Percentiles rank a stretch among this genome's conserved stretches.
Conservation (phyloP, 2,329 filamentous ascomycete species). For the Fusarium nygamai region DNA sequence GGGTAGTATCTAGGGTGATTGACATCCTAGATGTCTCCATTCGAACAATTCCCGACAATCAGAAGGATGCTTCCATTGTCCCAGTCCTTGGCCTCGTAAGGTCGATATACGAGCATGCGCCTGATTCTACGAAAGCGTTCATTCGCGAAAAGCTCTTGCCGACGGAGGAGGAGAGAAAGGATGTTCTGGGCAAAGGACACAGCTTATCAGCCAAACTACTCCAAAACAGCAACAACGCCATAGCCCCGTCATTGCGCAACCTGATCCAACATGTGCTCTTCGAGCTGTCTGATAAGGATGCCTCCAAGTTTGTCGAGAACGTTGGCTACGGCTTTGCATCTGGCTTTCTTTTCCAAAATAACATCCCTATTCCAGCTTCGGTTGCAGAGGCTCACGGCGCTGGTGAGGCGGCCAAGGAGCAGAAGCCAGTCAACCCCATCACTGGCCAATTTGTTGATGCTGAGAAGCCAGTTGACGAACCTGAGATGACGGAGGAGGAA, state of each 20-base stretch:
- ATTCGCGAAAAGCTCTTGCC: conserved; percentile 79
- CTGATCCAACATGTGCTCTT: conserved; percentile 84
- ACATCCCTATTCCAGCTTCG: conserved; percentile 78
- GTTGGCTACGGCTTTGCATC: conserved; percentile 95
- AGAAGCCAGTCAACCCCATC: conserved; percentile 76
- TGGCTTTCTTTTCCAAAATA: conserved; percentile 86
- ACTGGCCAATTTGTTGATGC: conserved; percentile 83
- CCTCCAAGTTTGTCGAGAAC: conserved; percentile 84
- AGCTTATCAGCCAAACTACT: conserved; percentile 82
- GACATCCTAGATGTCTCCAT: conserved; percentile 75
- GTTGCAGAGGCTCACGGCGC: conserved; percentile 60
- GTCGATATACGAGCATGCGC: conserved; percentile 75
- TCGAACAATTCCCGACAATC: conserved; percentile 68
- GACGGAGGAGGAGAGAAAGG: conserved; percentile 76
- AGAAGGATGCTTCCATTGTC: conserved; percentile 77
- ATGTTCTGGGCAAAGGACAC: conserved; percentile 79
- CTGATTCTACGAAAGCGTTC: conserved; percentile 65
- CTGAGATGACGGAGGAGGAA: conserved; percentile 89
- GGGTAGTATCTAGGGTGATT: conserved; percentile 72
- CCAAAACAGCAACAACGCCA: conserved; percentile 77
- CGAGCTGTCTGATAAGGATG: conserved; percentile 84
- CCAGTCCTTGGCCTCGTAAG: conserved; percentile 80
- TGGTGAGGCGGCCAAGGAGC: conserved; percentile 41
- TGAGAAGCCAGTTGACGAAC: conserved; percentile 67
- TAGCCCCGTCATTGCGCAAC: conserved; percentile 76